These are phyloP conservation scores for Gamarada debralockiae DNA, from an alignment of 495 filamentous ascomycete genomes.

Conservation along the genomic window DNA sequence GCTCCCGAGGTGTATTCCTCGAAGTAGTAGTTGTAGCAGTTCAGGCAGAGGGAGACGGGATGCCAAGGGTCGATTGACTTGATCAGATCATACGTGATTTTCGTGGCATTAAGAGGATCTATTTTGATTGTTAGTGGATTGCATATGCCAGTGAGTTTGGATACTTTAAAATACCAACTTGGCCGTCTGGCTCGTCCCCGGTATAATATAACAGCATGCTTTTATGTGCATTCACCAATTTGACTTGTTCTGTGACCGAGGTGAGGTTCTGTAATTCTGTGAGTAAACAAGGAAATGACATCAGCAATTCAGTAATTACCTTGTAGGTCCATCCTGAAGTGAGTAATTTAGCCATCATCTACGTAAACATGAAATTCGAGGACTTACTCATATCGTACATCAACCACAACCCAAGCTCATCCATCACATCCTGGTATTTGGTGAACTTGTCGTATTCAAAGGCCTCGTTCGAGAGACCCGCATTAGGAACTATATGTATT, in stretches of 20 bases:
- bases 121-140: too few relatives aligned
- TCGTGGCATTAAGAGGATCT: constrained; percentile 47
- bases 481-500: constrained; percentile 46
- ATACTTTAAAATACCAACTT: too few relatives aligned
- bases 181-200: constrained; percentile 66
- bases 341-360: not conserved
- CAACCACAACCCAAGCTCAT: constrained; percentile 49
- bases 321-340: constrained; percentile 11
- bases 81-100: constrained; percentile 37
- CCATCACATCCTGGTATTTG: constrained; percentile 46
- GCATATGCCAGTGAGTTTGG: constrained; percentile 20
- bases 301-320: too few relatives aligned
- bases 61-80: constrained; percentile 61
- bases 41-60: constrained; percentile 59
- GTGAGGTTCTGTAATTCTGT: too few relatives aligned
- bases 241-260: constrained; percentile 46
- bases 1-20: constrained; percentile 51
- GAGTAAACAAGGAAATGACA: too few relatives aligned
- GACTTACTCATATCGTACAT: constrained; percentile 64
- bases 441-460: constrained; percentile 40
- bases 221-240: constrained; percentile 41
- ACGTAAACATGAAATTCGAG: too few relatives aligned
- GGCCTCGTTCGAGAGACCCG: constrained; percentile 37
- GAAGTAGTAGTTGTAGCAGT: constrained; percentile 68
- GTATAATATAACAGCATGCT: constrained; percentile 61